phyloP scores from a whole-genome alignment of 768 basidiomycete species.

The Termitomyces heimii region DNA sequence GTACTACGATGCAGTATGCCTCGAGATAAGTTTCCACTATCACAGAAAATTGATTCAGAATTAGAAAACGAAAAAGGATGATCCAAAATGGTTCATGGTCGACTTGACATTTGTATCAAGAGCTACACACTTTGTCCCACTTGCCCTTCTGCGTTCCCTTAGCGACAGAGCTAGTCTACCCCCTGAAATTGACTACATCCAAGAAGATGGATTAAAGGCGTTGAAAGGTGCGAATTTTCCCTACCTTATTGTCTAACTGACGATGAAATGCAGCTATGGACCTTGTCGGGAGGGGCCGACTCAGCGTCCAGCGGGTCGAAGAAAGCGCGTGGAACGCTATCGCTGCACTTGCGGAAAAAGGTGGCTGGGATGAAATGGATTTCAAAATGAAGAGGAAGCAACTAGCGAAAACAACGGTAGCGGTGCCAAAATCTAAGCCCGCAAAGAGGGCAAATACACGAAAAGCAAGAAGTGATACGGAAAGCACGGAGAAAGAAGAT shows the following conservation, averaged over 20 bases:
- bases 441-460: conserved; percentile 9
- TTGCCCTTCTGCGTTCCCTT: conserved; percentile 67
- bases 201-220: conserved; percentile 49
- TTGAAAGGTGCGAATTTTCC: conserved; percentile 47
- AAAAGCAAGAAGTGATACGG: conserved; percentile 12
- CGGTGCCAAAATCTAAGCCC: conserved; percentile 14
- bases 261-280: conserved; percentile 54
- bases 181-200: conserved; percentile 60
- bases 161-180: conserved; percentile 40
- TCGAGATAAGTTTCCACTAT: background rate
- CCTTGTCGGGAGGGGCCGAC: conserved; percentile 70
- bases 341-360: conserved; percentile 52
- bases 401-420: conserved; percentile 13
- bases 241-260: background rate
- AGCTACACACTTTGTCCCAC: conserved; percentile 68
- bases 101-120: conserved; percentile 65
- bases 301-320: conserved; percentile 83
- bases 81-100: conserved; percentile 94
- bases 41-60: background rate
- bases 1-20: conserved; percentile 67
- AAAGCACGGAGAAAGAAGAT: conserved; percentile 14
- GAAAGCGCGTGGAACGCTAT: conserved; percentile 62
- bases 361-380: conserved; percentile 69
- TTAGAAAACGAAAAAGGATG: conserved; percentile 71
- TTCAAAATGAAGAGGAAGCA: conserved; percentile 25